Evolutionary conservation across 306 rosid species (phyloP).

Genomic region (Casuarina cunninghamiana): DNA sequence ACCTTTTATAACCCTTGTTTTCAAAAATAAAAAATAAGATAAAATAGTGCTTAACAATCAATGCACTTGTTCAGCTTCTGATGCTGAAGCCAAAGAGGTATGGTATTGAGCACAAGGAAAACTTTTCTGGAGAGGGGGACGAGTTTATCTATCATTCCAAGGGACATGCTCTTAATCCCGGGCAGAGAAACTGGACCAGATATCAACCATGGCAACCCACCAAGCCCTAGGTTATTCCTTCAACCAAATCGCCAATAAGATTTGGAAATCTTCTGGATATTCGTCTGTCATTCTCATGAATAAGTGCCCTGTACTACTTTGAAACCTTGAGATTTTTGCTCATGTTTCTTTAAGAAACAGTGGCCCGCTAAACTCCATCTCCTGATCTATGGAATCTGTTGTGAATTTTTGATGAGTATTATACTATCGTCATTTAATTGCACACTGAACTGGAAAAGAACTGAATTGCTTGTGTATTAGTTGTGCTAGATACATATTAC

Average conservation of each 20-base stretch:
- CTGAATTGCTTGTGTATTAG: too few species aligned
- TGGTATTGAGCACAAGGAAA: conserved; percentile 77
- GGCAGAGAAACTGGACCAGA: conserved; percentile 95
- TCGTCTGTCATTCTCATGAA: conserved; percentile 9
- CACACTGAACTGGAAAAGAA: too few species aligned
- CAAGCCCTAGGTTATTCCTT: conserved; percentile 43
- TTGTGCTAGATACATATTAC: too few species aligned
- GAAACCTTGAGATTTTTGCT: conserved; percentile 8
- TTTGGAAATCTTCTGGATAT: conserved; percentile 11
- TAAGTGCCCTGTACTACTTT: conserved; percentile 15
- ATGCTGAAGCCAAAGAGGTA: conserved; percentile 84
- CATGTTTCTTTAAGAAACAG: not conserved
- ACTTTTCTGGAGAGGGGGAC: conserved; percentile 94
- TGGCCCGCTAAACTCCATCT: not conserved
- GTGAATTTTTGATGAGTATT: not conserved
- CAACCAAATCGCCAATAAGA: conserved; percentile 17
- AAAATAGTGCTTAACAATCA: conserved; percentile 3
- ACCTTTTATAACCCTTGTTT: conserved; percentile 12
- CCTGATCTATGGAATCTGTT: not conserved
- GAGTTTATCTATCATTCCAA: conserved; percentile 86
- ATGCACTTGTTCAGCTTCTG: conserved; percentile 67
- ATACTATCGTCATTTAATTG: not conserved
- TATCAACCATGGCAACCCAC: conserved; percentile 85
- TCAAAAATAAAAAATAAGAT: not conserved
- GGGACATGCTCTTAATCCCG: conserved; percentile 92